Evolutionary conservation across 2,329 filamentous ascomycete species (phyloP).

Genomic region (Fusarium compactum): DNA sequence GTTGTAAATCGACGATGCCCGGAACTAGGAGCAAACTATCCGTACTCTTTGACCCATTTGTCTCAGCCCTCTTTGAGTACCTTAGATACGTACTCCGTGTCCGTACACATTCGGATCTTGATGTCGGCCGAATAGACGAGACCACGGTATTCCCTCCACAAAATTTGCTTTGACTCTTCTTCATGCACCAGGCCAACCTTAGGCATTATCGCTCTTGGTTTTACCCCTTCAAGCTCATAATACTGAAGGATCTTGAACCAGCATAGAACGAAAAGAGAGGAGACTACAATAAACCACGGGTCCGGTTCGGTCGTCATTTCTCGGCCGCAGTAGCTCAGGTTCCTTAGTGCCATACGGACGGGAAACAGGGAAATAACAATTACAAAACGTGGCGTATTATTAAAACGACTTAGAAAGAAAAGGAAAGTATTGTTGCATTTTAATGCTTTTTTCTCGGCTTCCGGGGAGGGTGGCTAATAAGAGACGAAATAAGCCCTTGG

Average conservation of each 20-base stretch:
- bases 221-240: neutral
- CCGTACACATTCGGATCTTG: slow-evolving; percentile 5
- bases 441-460: neutral
- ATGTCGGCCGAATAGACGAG: slow-evolving; percentile 8
- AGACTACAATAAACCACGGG: neutral
- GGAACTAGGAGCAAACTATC: neutral
- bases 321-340: neutral
- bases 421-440: neutral
- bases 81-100: too few relatives aligned
- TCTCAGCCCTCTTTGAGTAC: neutral
- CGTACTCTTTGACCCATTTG: neutral
- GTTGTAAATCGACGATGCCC: slow-evolving; percentile 11
- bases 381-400: neutral
- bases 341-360: neutral
- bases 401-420: neutral
- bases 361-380: neutral
- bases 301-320: neutral
- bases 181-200: neutral
- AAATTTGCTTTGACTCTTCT: neutral
- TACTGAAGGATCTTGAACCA: neutral
- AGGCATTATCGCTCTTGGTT: neutral
- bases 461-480: neutral
- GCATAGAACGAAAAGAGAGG: neutral
- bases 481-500: neutral
- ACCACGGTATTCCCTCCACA: slow-evolving; percentile 12